phyloP scores from a whole-genome alignment of 352 stramenopile genomes.

The Phytophthora sp. region DNA sequence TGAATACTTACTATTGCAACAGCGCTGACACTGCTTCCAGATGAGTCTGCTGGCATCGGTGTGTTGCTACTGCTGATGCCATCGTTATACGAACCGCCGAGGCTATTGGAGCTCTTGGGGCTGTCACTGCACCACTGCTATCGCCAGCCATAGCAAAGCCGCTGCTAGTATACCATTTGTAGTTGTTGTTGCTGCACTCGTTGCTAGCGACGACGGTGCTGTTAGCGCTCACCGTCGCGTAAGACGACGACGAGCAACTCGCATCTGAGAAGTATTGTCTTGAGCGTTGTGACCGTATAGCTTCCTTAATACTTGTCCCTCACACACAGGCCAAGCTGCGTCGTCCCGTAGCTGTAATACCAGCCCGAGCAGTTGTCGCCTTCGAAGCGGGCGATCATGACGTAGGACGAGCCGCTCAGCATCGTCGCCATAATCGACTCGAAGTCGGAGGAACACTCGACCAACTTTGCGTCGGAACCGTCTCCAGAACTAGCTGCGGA shows the following conservation, averaged over 20 bases:
- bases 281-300: background rate
- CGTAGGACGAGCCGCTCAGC: conserved; percentile 1
- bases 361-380: conserved; percentile 10
- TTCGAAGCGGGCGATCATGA: conserved; percentile 3
- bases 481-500: background rate
- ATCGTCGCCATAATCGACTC: background rate
- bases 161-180: conserved; percentile 17
- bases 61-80: background rate
- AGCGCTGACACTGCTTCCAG: background rate
- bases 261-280: conserved; percentile 4
- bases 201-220: background rate
- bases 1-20: conserved; percentile 5
- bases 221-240: background rate
- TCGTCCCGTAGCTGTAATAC: conserved; percentile 5
- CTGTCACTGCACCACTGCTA: background rate
- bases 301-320: conserved; percentile 5
- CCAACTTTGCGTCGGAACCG: background rate
- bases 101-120: background rate
- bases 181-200: conserved; percentile 12
- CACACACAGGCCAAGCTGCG: background rate
- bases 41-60: background rate
- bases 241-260: conserved; percentile 1
- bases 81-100: background rate
- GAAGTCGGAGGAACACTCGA: conserved; percentile 18
- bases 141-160: background rate